Conservation (phyloP, 306 rosid genomes). For the Hippophae tibetana region DNA sequence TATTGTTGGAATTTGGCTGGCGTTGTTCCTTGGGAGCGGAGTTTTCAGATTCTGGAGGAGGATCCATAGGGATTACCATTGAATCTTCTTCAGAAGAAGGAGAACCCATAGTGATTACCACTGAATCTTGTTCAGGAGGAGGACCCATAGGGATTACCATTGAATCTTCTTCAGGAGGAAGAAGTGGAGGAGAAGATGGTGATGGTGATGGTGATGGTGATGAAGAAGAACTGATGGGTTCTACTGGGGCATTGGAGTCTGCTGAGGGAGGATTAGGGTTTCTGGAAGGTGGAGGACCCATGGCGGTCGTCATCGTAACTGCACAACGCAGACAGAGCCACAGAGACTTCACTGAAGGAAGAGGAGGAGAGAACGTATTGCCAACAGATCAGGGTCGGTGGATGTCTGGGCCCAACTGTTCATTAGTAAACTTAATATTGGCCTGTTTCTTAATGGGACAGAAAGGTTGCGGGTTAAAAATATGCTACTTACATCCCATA, state of each 20-base stretch:
- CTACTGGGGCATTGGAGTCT: constrained; percentile 13
- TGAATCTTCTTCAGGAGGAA: constrained; percentile 1
- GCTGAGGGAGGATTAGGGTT: constrained; percentile 27
- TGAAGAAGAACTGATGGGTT: constrained; percentile 8
- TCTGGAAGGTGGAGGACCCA: constrained; percentile 58
- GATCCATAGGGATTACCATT: constrained; percentile 22
- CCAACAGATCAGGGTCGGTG: too few species aligned
- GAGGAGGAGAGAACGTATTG: not conserved
- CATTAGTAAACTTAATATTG: too few species aligned
- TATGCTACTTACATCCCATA: too few species aligned
- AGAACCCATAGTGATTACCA: constrained; percentile 24
- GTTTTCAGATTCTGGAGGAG: constrained; percentile 10
- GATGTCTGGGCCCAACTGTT: too few species aligned
- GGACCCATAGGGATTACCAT: constrained; percentile 26
- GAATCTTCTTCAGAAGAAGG: constrained; percentile 23
- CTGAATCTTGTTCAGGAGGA: constrained; percentile 23
- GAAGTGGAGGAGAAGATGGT: not conserved
- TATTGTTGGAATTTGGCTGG: constrained; percentile 9
- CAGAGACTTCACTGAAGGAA: too few species aligned
- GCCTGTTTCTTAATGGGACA: too few species aligned
- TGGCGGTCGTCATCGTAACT: constrained; percentile 42
- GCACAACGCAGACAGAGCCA: not conserved
- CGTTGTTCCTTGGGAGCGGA: constrained; percentile 11
- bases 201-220: not conserved
- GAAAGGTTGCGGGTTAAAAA: too few species aligned